Conservation (phyloP, 345 rosid genomes). For the Erucastrum elatum region DNA sequence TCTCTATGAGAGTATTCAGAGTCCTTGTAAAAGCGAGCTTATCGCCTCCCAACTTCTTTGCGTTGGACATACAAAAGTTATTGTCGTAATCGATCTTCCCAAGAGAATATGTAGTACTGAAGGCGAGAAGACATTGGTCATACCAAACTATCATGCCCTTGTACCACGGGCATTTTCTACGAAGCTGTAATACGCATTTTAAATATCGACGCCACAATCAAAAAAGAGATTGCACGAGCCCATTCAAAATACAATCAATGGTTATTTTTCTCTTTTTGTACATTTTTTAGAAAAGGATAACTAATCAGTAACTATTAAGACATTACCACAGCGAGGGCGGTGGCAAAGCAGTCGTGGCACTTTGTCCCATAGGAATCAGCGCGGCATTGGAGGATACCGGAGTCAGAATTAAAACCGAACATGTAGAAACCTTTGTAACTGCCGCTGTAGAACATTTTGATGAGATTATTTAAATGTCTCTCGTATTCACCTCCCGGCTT, state of each 20-base stretch:
- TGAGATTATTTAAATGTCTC: background rate
- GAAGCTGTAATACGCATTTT: background rate
- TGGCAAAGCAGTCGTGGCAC: background rate
- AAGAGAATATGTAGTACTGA: background rate
- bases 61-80: background rate
- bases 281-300: background rate
- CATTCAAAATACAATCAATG: background rate
- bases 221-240: background rate
- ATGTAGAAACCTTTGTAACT: background rate
- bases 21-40: background rate
- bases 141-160: background rate
- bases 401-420: slow-evolving; percentile 14
- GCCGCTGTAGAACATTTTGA: background rate
- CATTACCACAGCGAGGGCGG: background rate
- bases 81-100: background rate
- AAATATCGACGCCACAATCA: background rate
- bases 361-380: slow-evolving; percentile 35
- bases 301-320: background rate
- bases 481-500: slow-evolving; percentile 3
- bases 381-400: slow-evolving; percentile 51
- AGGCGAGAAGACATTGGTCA: background rate
- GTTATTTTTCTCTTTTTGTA: background rate
- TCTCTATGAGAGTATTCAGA: background rate
- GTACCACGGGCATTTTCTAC: background rate
- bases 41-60: background rate